These are phyloP conservation scores for Exophiala viscosa DNA, from an alignment of 2,329 filamentous ascomycete genomes.

Conservation along the genomic window DNA sequence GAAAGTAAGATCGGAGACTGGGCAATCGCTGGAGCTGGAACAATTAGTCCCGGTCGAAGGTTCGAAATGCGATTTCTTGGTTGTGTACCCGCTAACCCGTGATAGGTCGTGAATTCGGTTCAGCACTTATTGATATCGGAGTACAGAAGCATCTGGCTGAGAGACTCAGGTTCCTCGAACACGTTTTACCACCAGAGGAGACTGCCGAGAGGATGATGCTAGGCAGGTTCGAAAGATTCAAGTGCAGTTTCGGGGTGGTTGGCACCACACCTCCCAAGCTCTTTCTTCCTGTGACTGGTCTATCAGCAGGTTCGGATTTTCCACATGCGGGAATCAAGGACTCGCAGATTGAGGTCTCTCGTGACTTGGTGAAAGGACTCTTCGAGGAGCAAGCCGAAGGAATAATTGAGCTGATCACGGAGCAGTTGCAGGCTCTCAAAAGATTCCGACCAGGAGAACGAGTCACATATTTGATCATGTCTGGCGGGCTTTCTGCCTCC, in stretches of 20 bases:
- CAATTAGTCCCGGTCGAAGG: conserved; percentile 23
- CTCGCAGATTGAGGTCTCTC: conserved; percentile 32
- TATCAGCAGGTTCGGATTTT: conserved; percentile 24
- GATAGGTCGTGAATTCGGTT: conserved; percentile 36
- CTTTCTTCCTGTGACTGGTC: conserved; percentile 31
- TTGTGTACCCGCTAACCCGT: background rate
- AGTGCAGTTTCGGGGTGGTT: conserved; percentile 34
- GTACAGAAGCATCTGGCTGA: conserved; percentile 29
- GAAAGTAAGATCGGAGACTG: conserved; percentile 29
- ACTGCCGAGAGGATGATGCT: conserved; percentile 33
- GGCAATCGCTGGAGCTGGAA: conserved; percentile 29
- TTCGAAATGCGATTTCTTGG: conserved; percentile 4
- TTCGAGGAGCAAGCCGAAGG: conserved; percentile 24
- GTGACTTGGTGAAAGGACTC: conserved; percentile 14
- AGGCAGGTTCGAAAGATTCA: conserved; percentile 33
- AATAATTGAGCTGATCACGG: conserved; percentile 32
- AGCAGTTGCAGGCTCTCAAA: conserved; percentile 29
- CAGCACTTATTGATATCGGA: conserved; percentile 34
- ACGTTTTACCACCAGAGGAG: conserved; percentile 24
- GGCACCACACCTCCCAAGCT: conserved; percentile 29
- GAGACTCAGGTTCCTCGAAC: conserved; percentile 22
- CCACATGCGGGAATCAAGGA: conserved; percentile 31
- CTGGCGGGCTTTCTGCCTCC: conserved; percentile 35
- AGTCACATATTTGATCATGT: conserved; percentile 36
- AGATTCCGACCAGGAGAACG: conserved; percentile 27